Conservation (phyloP, 2,329 filamentous ascomycete species). For the Coniochaeta ligniaria region DNA sequence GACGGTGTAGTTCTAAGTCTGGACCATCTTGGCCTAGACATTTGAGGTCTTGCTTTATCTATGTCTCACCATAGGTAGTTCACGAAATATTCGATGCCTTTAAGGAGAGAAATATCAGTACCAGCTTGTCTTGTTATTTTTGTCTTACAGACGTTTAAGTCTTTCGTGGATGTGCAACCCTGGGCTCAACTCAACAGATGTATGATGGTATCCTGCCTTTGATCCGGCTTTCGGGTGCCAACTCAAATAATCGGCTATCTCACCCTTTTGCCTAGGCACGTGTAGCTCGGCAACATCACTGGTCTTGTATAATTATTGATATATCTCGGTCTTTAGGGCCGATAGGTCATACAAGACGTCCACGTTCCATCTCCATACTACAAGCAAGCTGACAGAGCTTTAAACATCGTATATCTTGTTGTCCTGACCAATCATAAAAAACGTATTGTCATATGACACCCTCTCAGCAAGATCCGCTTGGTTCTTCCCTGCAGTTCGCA, state of each 20-base stretch:
- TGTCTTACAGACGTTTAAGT: background rate
- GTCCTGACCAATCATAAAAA: background rate
- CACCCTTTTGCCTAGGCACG: background rate
- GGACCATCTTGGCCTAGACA: too few species aligned
- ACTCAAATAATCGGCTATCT: slow-evolving; percentile 3
- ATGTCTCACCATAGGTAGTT: too few species aligned
- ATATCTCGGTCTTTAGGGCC: background rate
- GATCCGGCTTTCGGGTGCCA: background rate
- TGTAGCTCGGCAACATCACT: background rate
- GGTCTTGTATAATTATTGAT: background rate
- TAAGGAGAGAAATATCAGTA: background rate
- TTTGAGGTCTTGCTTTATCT: too few species aligned
- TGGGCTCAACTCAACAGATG: background rate
- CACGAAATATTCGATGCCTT: background rate
- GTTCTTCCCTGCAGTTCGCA: background rate
- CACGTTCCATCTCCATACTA: too few species aligned
- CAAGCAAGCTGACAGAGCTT: too few species aligned
- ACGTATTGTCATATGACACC: too few species aligned
- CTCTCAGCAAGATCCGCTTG: background rate
- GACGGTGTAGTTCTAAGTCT: too few species aligned
- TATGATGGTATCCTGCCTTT: background rate
- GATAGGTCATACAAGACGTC: too few species aligned
- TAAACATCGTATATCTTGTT: too few species aligned
- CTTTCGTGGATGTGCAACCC: background rate
- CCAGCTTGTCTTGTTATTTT: background rate